Percentiles rank a stretch among this genome's conserved stretches.
Conservation (phyloP, 257 asterid genomes). For the Eustoma russellianum region DNA sequence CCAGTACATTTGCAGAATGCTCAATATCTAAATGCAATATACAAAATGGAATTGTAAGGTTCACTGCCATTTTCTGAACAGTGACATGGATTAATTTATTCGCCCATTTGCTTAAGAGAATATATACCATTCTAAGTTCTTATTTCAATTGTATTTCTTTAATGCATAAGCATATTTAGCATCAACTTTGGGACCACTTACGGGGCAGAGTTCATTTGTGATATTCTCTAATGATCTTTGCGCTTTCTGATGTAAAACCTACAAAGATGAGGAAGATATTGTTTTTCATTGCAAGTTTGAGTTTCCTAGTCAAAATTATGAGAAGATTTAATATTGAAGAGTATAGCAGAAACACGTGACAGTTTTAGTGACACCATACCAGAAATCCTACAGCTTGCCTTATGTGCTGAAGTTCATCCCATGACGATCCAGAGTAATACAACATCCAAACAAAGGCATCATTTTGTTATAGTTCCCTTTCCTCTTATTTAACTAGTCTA, state of each 20-base stretch:
- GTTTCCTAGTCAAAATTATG: not conserved
- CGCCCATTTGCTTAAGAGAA: not conserved
- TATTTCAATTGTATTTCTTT: not conserved
- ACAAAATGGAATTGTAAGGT: constrained; percentile 5
- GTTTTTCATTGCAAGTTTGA: not conserved
- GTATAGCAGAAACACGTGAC: too few species aligned
- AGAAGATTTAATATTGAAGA: too few species aligned
- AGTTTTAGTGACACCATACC: constrained; percentile 27
- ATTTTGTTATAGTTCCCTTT: constrained; percentile 5
- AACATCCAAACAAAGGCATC: constrained; percentile 16
- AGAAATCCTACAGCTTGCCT: constrained; percentile 87
- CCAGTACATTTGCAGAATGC: constrained; percentile 84
- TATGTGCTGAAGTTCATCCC: constrained; percentile 91
- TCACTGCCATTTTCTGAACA: not conserved
- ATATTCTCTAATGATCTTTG: constrained; percentile 78
- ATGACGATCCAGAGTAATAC: constrained; percentile 71
- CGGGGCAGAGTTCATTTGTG: constrained; percentile 75
- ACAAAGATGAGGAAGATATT: constrained; percentile 17
- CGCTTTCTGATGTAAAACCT: constrained; percentile 86
- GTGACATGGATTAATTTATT: not conserved
- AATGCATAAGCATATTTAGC: not conserved
- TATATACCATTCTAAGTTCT: not conserved
- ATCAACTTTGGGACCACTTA: constrained; percentile 19
- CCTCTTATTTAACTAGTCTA: constrained; percentile 8
- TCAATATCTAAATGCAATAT: constrained; percentile 51